Evolutionary conservation across 2,329 filamentous ascomycete genomes (phyloP).

Genomic region (Colletotrichum phormii): DNA sequence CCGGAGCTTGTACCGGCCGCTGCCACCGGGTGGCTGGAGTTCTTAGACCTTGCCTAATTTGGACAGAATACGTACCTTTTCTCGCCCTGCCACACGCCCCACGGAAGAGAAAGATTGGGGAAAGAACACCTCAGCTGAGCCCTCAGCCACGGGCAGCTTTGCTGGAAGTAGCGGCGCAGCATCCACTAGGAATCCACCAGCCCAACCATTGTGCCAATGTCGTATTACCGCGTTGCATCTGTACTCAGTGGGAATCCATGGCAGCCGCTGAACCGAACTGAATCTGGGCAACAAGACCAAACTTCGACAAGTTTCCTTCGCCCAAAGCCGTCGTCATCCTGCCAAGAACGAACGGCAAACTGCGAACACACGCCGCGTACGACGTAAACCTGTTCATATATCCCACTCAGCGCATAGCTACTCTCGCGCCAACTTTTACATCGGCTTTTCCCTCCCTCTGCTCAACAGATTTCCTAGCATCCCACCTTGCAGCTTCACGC

Average conservation of each 20-base stretch:
- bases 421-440: slow-evolving; percentile 5
- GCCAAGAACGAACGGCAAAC: slow-evolving; percentile 29
- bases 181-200: slow-evolving; percentile 35
- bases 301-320: slow-evolving; percentile 28
- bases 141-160: slow-evolving; percentile 38
- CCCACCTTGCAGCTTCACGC: slow-evolving; percentile 22
- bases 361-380: slow-evolving; percentile 25
- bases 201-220: slow-evolving; percentile 30
- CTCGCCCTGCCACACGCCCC: neutral
- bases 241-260: slow-evolving; percentile 22
- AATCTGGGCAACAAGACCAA: slow-evolving; percentile 20
- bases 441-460: slow-evolving; percentile 11
- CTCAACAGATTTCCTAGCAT: slow-evolving; percentile 25
- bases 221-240: slow-evolving; percentile 26
- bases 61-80: slow-evolving; percentile 12
- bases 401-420: slow-evolving; percentile 7
- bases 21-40: slow-evolving; percentile 25
- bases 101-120: slow-evolving; percentile 22
- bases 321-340: slow-evolving; percentile 33
- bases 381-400: slow-evolving; percentile 21
- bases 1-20: slow-evolving; percentile 16
- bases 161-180: slow-evolving; percentile 36
- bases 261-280: slow-evolving; percentile 21
- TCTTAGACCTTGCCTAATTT: neutral
- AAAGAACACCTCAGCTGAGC: slow-evolving; percentile 28